These are phyloP conservation scores for Lactarius deliciosus DNA, from an alignment of 768 basidiomycete genomes.

Conservation along the genomic window DNA sequence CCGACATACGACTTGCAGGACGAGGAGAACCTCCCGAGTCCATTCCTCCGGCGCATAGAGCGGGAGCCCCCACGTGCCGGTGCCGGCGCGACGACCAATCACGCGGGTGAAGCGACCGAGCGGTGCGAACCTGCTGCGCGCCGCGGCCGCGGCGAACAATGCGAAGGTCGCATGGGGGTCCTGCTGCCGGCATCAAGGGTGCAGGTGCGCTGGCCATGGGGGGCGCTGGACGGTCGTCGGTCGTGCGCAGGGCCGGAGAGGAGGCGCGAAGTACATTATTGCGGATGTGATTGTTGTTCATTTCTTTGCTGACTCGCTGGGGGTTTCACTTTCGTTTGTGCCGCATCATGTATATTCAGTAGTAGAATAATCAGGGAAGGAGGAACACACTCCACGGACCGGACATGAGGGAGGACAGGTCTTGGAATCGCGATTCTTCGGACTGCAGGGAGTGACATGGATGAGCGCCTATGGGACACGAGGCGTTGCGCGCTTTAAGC, in stretches of 20 bases:
- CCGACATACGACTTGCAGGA: slow-evolving; percentile 62
- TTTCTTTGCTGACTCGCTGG: background rate
- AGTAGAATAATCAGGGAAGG: background rate
- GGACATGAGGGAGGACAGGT: background rate
- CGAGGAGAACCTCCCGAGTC: slow-evolving; percentile 84
- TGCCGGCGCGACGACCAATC: slow-evolving; percentile 20
- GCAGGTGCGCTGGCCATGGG: background rate
- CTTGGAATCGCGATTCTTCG: background rate
- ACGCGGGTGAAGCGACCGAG: slow-evolving; percentile 45
- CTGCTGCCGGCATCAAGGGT: background rate
- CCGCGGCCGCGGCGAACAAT: slow-evolving; percentile 57
- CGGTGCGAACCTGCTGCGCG: slow-evolving; percentile 54
- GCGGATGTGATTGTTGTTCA: slow-evolving; percentile 33
- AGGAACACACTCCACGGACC: background rate
- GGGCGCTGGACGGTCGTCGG: slow-evolving; percentile 33
- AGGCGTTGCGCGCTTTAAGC: slow-evolving; percentile 11
- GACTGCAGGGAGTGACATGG: background rate
- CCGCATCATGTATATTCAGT: background rate
- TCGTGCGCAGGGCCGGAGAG: slow-evolving; percentile 47
- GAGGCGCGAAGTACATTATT: slow-evolving; percentile 50
- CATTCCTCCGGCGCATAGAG: slow-evolving; percentile 66
- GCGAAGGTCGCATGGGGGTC: slow-evolving; percentile 37
- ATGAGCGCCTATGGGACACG: slow-evolving; percentile 3
- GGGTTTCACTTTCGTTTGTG: background rate
- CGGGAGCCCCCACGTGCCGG: slow-evolving; percentile 34